phyloP scores from a whole-genome alignment of 2,329 filamentous ascomycete species.

The Cladosporium phlei region DNA sequence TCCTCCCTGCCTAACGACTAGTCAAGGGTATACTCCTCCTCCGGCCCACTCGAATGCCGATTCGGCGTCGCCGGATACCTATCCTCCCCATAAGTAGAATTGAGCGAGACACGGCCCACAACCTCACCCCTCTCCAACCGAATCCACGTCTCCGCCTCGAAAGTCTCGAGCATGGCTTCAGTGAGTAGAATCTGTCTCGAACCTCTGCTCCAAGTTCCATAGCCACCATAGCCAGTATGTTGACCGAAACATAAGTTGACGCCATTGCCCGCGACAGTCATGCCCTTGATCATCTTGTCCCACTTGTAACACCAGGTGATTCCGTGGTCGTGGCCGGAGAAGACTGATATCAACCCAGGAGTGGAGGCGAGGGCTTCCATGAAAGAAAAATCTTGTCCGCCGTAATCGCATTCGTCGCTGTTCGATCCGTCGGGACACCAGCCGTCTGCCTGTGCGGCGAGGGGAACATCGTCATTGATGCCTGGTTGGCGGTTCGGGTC shows the following conservation, averaged over 20 bases:
- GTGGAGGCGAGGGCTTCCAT: slow-evolving; percentile 57
- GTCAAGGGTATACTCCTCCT: slow-evolving; percentile 1
- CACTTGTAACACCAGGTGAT: slow-evolving; percentile 33
- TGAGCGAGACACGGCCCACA: slow-evolving; percentile 27
- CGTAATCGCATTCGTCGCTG: slow-evolving; percentile 33
- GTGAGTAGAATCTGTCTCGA: slow-evolving; percentile 27
- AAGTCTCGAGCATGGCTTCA: slow-evolving; percentile 19
- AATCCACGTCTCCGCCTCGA: slow-evolving; percentile 30
- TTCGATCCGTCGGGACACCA: slow-evolving; percentile 33
- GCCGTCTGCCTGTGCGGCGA: slow-evolving; percentile 40
- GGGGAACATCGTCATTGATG: slow-evolving; percentile 41
- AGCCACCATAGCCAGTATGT: slow-evolving; percentile 31
- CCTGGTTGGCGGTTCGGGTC: slow-evolving; percentile 41
- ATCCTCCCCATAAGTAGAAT: slow-evolving; percentile 26
- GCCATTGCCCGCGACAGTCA: slow-evolving; percentile 28
- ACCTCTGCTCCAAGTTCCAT: slow-evolving; percentile 31
- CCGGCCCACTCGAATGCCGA: background rate
- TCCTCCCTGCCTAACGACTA: background rate
- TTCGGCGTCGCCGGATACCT: background rate
- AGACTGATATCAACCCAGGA: slow-evolving; percentile 53
- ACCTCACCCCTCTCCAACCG: slow-evolving; percentile 29
- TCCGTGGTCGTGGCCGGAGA: slow-evolving; percentile 59
- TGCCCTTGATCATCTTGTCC: slow-evolving; percentile 24
- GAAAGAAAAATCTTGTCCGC: slow-evolving; percentile 54
- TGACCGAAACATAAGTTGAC: slow-evolving; percentile 32